A percentile compares a stretch with the other conserved stretches of the same genome.
Conservation (phyloP, 2,329 filamentous ascomycete species). For the Colletotrichum sp. region DNA sequence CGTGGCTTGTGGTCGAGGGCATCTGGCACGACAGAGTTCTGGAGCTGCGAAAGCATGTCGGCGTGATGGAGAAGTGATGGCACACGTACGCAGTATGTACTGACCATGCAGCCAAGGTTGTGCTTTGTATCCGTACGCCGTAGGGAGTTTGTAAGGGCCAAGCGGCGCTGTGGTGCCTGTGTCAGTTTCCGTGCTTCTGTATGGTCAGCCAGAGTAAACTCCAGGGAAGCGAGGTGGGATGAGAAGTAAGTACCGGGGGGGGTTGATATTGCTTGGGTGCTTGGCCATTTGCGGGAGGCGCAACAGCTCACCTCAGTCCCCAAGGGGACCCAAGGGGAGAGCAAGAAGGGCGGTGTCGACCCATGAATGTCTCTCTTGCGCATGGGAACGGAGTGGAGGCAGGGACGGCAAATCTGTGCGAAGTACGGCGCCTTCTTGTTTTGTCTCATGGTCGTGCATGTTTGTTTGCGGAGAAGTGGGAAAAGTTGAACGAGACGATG, state of each 20-base stretch:
- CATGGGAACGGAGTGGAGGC: background rate
- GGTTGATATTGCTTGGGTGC: background rate
- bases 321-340: background rate
- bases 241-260: background rate
- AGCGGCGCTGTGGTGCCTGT: background rate
- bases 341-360: background rate
- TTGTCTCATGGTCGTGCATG: background rate
- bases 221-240: background rate
- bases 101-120: background rate
- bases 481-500: background rate
- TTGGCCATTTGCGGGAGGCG: background rate
- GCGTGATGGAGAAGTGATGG: background rate
- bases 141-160: background rate
- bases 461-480: background rate
- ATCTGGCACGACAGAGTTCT: background rate
- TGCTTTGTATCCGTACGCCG: background rate
- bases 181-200: background rate
- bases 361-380: background rate
- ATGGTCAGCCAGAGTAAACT: background rate
- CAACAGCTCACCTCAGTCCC: background rate
- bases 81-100: background rate
- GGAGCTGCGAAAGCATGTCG: background rate
- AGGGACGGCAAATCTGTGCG: background rate
- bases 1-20: background rate
- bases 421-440: background rate